These are phyloP conservation scores for Phytophthora nicotianae DNA, from an alignment of 352 stramenopile genomes.

Conservation along the genomic window DNA sequence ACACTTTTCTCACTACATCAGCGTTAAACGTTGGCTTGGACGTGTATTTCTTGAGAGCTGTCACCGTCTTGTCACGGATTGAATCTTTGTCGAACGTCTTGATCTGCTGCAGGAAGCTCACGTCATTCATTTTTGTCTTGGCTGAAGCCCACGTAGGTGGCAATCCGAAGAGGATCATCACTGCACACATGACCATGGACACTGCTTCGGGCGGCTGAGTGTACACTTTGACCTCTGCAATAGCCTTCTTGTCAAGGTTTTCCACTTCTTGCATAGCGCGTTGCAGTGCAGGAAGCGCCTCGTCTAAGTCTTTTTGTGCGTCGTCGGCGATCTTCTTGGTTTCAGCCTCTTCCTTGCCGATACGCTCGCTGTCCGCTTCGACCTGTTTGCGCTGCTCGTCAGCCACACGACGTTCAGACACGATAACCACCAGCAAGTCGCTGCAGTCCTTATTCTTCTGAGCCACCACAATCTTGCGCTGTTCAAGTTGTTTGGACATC, in stretches of 20 bases:
- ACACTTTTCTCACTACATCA: conserved; percentile 92
- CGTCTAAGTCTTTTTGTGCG: conserved; percentile 94
- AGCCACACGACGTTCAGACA: conserved; percentile 92
- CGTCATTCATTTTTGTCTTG: conserved; percentile 95
- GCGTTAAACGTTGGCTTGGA: conserved; percentile 84
- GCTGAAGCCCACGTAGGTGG: conserved; percentile 92
- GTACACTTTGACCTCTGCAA: conserved; percentile 96
- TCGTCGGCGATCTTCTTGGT: conserved; percentile 95
- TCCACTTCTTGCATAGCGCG: conserved; percentile 94
- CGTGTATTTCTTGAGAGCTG: conserved; percentile 95
- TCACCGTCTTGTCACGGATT: conserved; percentile 92
- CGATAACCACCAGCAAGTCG: conserved; percentile 94
- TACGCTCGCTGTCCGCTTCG: conserved; percentile 92
- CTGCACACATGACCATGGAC: conserved; percentile 93
- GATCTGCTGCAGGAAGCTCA: conserved; percentile 94
- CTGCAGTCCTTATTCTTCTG: conserved; percentile 95
- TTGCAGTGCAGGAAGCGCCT: conserved; percentile 93
- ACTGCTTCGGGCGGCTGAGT: conserved; percentile 92
- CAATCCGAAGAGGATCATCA: conserved; percentile 97
- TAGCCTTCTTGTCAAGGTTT: conserved; percentile 95
- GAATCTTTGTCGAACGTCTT: conserved; percentile 97
- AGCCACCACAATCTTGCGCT: conserved; percentile 90
- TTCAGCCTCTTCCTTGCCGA: conserved; percentile 90
- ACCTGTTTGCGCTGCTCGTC: conserved; percentile 95
- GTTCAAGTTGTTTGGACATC: conserved; percentile 86